Percentiles rank a stretch among this genome's conserved stretches.
Evolutionary conservation across 768 basidiomycete genomes (phyloP).

Genomic region (Mycena albidolilacea): DNA sequence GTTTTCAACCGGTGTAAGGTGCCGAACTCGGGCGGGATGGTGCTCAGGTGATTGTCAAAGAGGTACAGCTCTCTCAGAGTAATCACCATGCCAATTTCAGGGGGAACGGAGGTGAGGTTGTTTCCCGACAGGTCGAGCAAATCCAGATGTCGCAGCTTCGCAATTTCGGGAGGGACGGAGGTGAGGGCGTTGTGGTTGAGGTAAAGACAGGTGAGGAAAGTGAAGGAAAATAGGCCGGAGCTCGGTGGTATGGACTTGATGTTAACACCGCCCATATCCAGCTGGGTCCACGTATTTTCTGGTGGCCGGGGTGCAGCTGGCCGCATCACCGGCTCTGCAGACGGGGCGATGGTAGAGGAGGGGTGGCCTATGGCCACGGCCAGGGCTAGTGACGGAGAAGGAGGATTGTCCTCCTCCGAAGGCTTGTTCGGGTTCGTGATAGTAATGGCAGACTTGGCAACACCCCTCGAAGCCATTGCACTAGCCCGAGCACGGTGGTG

Average conservation of each 20-base stretch:
- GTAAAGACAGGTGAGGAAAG: slow-evolving; percentile 95
- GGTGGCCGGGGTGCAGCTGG: slow-evolving; percentile 76
- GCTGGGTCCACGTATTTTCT: slow-evolving; percentile 87
- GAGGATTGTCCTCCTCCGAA: slow-evolving; percentile 51
- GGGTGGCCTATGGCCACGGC: slow-evolving; percentile 69
- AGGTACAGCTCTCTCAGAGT: slow-evolving; percentile 92
- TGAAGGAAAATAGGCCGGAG: slow-evolving; percentile 86
- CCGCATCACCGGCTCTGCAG: slow-evolving; percentile 73
- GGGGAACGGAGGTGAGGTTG: slow-evolving; percentile 80
- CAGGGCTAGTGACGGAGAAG: slow-evolving; percentile 51
- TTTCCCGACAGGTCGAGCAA: slow-evolving; percentile 95
- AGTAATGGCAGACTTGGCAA: slow-evolving; percentile 89
- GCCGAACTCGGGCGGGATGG: slow-evolving; percentile 90
- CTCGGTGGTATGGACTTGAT: slow-evolving; percentile 90
- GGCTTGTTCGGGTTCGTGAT: slow-evolving; percentile 93
- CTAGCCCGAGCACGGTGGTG: slow-evolving; percentile 97
- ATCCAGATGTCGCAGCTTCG: slow-evolving; percentile 87
- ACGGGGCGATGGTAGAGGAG: slow-evolving; percentile 82
- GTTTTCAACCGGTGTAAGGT: slow-evolving; percentile 93
- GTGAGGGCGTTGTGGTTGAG: slow-evolving; percentile 95
- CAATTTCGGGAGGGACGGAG: slow-evolving; percentile 85
- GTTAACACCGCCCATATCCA: slow-evolving; percentile 97
- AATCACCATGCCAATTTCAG: slow-evolving; percentile 92
- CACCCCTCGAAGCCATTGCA: slow-evolving; percentile 91
- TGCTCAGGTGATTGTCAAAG: slow-evolving; percentile 94